Conservation (phyloP, 345 rosid genomes). For the Carallia brachiata region DNA sequence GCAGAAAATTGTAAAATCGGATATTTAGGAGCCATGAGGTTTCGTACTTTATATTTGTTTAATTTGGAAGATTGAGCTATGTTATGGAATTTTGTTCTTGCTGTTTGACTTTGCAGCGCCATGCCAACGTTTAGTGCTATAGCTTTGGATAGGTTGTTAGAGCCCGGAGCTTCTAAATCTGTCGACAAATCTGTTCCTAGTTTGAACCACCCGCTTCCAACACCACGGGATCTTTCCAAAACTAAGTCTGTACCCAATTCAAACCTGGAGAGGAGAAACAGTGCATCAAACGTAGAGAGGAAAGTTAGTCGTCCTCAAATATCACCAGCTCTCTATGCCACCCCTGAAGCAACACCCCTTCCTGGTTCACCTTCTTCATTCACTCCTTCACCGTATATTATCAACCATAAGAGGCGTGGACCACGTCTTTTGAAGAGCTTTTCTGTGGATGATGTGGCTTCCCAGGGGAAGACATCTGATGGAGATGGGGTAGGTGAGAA, state of each 20-base stretch:
- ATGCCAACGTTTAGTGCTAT: conserved; percentile 77
- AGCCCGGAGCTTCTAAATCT: conserved; percentile 51
- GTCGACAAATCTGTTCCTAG: conserved; percentile 36
- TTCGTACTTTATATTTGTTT: too few species aligned
- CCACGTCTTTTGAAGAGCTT: conserved; percentile 58
- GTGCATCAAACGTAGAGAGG: conserved; percentile 38
- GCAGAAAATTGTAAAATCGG: too few species aligned
- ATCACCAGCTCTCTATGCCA: conserved; percentile 74
- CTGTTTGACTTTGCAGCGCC: conserved; percentile 42
- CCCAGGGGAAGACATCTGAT: conserved; percentile 26
- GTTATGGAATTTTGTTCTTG: conserved; percentile 1
- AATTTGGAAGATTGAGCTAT: too few species aligned
- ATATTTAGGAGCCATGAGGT: neutral
- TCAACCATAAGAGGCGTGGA: conserved; percentile 80
- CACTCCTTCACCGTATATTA: conserved; percentile 78
- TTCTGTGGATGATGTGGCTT: conserved; percentile 43
- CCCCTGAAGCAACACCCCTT: conserved; percentile 66
- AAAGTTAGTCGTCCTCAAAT: conserved; percentile 51
- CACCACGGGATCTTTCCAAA: conserved; percentile 2
- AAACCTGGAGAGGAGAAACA: conserved; percentile 36
- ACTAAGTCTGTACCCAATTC: conserved; percentile 27
- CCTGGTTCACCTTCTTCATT: conserved; percentile 78
- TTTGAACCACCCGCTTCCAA: conserved; percentile 9
- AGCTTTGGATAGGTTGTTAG: conserved; percentile 63
- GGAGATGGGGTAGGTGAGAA: conserved; percentile 28